Conservation (phyloP, 169 alveolate genomes). For the Plasmodium chabaudi region DNA sequence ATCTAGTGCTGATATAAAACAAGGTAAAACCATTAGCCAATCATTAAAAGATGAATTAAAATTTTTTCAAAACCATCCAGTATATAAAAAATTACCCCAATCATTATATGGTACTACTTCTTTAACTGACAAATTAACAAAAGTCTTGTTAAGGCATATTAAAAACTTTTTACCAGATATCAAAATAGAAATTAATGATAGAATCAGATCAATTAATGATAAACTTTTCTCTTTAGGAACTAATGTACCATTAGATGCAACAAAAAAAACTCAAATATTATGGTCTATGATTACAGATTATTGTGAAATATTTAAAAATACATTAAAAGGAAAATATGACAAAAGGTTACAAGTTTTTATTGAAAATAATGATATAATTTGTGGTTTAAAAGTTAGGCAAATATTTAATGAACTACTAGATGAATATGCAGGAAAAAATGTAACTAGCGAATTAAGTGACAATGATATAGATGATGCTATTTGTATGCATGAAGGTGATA, state of each 20-base stretch:
- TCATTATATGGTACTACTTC: conserved; percentile 96
- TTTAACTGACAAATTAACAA: conserved; percentile 95
- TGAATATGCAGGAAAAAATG: conserved; percentile 88
- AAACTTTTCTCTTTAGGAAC: conserved; percentile 93
- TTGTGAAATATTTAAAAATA: conserved; percentile 95
- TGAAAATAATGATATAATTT: conserved; percentile 85
- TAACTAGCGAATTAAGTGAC: conserved; percentile 91
- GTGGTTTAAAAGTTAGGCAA: conserved; percentile 91
- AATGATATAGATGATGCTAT: conserved; percentile 97
- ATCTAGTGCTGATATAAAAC: conserved; percentile 93
- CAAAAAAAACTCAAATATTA: conserved; percentile 94
- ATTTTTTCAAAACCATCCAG: conserved; percentile 94
- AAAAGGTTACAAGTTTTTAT: conserved; percentile 89
- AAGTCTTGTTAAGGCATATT: conserved; percentile 96
- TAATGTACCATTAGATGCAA: conserved; percentile 92
- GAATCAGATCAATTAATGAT: conserved; percentile 85
- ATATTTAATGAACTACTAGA: conserved; percentile 93
- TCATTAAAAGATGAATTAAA: conserved; percentile 94
- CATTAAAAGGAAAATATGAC: conserved; percentile 96
- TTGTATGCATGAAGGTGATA: conserved; percentile 97
- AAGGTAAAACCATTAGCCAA: conserved; percentile 90
- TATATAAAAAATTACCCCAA: conserved; percentile 94
- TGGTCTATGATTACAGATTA: conserved; percentile 99
- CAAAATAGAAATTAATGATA: conserved; percentile 87
- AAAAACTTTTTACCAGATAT: conserved; percentile 97